Conservation (phyloP, 1,284 basidiomycete species). For the Thecaphora thlaspeos region DNA sequence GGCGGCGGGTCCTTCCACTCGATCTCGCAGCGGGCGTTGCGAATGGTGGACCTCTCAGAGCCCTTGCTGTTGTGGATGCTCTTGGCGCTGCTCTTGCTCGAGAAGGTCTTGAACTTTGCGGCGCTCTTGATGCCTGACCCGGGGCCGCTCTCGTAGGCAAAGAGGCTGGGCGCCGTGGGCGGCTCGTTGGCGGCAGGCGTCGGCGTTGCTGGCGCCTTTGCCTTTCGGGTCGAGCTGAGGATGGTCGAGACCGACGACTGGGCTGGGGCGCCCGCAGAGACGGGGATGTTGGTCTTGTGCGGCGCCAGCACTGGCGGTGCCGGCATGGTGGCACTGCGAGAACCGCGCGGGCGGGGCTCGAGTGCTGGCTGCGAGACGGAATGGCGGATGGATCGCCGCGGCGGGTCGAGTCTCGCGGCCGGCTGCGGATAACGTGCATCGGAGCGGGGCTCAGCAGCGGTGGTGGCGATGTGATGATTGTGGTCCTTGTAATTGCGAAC, state of each 20-base stretch:
- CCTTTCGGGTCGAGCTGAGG: slow-evolving; percentile 17
- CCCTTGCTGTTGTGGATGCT: slow-evolving; percentile 14
- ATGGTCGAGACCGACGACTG: slow-evolving; percentile 28
- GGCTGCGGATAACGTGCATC: too few relatives aligned
- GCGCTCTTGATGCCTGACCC: neutral
- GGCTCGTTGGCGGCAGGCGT: slow-evolving; percentile 13
- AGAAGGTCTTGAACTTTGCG: slow-evolving; percentile 14
- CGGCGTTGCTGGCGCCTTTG: neutral
- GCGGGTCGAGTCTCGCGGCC: neutral
- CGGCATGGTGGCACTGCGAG: too few relatives aligned
- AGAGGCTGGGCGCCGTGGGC: slow-evolving; percentile 30
- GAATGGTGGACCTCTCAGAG: slow-evolving; percentile 16
- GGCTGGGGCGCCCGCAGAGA: slow-evolving; percentile 3
- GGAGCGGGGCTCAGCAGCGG: too few relatives aligned
- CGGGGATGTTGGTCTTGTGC: slow-evolving; percentile 2
- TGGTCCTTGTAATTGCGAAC: slow-evolving; percentile 22
- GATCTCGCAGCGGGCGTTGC: slow-evolving; percentile 36
- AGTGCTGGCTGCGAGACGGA: slow-evolving; percentile 2
- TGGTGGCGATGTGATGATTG: neutral
- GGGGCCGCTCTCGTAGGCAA: slow-evolving; percentile 14
- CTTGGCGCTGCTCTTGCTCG: neutral
- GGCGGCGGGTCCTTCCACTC: slow-evolving; percentile 32
- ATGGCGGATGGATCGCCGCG: slow-evolving; percentile 3
- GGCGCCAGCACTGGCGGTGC: neutral
- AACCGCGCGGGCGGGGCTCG: neutral